phyloP scores from a whole-genome alignment of 2,329 filamentous ascomycete genomes.

The Pseudopyricularia cyperi region DNA sequence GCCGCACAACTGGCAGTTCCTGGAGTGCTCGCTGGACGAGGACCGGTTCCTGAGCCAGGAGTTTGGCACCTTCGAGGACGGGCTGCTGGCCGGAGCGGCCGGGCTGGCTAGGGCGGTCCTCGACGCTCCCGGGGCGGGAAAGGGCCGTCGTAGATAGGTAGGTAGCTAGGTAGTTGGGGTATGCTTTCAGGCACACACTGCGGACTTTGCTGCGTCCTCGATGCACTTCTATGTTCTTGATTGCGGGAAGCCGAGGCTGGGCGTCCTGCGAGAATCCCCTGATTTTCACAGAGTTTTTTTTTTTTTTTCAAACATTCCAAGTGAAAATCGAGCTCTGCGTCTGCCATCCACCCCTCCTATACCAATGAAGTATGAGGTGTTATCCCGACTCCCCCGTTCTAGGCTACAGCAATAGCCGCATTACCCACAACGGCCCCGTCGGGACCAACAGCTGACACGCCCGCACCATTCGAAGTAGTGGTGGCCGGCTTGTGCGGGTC shows the following conservation, averaged over 20 bases:
- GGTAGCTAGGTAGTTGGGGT: background rate
- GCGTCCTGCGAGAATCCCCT: too few relatives aligned
- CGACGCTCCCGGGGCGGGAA: background rate
- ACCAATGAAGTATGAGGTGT: too few relatives aligned
- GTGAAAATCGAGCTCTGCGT: too few relatives aligned
- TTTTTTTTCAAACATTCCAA: too few relatives aligned
- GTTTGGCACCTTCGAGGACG: background rate
- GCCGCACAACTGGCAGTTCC: background rate
- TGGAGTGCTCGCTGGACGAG: background rate
- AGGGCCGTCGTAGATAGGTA: too few relatives aligned
- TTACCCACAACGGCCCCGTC: background rate
- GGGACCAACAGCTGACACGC: background rate
- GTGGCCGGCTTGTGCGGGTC: background rate
- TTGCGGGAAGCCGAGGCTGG: too few relatives aligned
- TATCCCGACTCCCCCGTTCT: too few relatives aligned
- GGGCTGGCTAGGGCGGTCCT: background rate
- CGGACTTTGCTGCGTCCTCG: too few relatives aligned
- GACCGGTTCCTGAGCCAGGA: background rate
- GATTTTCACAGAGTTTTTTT: too few relatives aligned
- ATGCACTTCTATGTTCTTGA: too few relatives aligned
- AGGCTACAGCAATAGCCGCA: background rate
- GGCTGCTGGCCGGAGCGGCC: background rate
- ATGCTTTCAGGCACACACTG: too few relatives aligned
- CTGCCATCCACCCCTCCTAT: too few relatives aligned
- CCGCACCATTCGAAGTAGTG: background rate